Base-by-base conservation (phyloP, 768 basidiomycete genomes). In the Termitomyces sp. region DNA sequence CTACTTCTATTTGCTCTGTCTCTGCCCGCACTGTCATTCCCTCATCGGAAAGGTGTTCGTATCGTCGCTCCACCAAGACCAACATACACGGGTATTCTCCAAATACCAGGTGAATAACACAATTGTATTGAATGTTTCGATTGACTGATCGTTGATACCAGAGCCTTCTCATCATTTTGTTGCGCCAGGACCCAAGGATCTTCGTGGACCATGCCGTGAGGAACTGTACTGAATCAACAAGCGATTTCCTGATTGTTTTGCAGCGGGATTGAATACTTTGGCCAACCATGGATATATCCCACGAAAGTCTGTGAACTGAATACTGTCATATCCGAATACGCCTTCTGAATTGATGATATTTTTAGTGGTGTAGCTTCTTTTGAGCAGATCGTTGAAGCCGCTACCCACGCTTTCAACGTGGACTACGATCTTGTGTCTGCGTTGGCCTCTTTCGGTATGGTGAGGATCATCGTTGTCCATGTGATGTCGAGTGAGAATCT, bases 261-360 rank as follows among this genome's bases (percentile, higher is more conserved):
- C 29, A 60, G 59, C 59, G 32, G 59, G 59, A 52, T 48, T 57
- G 29, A 60, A 60, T 33, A 60, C 59, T 7, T 36, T 60, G 38
- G 59, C 59, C 11, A 60, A 60, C 42, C 59, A 60, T 52, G 59
- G 59, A 13, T 60, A 56, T 44, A 27, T 60, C 32, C 55, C 59
- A 15, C 55, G 55, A 41, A 60, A 60, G 59, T 60, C 32, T 51
- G 56, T 47, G 23, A 25, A 48, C 5, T 9, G 12, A 7, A 20
- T n/a, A 5, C 3, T n/a, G 9, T 11, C 32, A 2, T 15, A 11
- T 11, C 3, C 23, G 9, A 1, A n/a, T 25, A n/a, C 20, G 13
- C 6, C 22, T 40, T 11, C 32, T 50, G 18, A 50, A 20, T 11
- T 13, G 7, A 27, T 55, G 33, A 23, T 10, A 13, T 20, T 7